Percentiles rank a stretch among this genome's conserved stretches.
These are phyloP conservation scores for Plasmodium berghei DNA, from an alignment of 169 alveolate genomes.

Conservation along the genomic window DNA sequence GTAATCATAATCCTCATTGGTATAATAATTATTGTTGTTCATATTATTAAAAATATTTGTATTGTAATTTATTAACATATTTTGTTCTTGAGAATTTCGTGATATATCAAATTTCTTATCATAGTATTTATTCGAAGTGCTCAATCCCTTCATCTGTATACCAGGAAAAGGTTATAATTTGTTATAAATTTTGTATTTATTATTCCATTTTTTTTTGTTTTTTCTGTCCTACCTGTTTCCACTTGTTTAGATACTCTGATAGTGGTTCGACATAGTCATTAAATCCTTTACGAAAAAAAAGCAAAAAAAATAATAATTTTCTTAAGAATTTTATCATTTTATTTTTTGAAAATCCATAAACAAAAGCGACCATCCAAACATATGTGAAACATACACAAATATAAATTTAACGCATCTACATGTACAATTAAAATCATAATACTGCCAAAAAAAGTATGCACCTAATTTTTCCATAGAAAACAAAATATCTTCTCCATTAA, in stretches of 20 bases:
- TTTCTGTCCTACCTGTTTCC: constrained; percentile 83
- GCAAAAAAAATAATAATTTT: not conserved
- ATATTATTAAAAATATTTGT: constrained; percentile 14
- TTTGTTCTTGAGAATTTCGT: constrained; percentile 7
- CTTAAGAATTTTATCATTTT: too few species aligned
- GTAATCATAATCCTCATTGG: not conserved
- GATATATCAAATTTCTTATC: constrained; percentile 34
- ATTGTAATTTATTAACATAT: constrained; percentile 13
- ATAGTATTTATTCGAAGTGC: constrained; percentile 21
- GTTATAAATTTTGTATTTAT: not conserved
- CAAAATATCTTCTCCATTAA: constrained; percentile 95
- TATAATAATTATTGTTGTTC: not conserved
- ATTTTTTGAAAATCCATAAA: not conserved
- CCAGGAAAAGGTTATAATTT: not conserved
- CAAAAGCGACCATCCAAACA: not conserved
- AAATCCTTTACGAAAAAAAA: constrained; percentile 44
- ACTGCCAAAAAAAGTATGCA: too few species aligned
- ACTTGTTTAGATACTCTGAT: constrained; percentile 87
- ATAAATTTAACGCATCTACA: not conserved
- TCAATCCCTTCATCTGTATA: constrained; percentile 46
- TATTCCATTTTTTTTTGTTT: not conserved
- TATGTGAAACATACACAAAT: not conserved
- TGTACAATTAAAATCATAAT: too few species aligned
- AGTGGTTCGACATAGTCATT: constrained; percentile 88
- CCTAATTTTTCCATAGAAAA: constrained; percentile 94